Base-by-base conservation (phyloP, 106 monocot species). In the Narthecium ossifragum region DNA sequence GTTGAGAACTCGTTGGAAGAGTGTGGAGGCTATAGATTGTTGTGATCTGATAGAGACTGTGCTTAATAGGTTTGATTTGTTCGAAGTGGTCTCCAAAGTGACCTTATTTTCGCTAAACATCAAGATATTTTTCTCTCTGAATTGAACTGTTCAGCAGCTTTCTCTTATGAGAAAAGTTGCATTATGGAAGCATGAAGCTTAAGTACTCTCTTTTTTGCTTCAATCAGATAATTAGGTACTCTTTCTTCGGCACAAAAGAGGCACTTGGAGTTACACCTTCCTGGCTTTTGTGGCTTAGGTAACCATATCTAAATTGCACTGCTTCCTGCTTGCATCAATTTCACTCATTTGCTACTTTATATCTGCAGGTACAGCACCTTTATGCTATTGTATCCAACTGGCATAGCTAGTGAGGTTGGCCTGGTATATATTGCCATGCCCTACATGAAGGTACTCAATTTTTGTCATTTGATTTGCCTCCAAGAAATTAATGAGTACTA, bases 241-340 rank as follows among this genome's bases (percentile, higher is more conserved):
- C 84, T 24, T 94, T 94, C 79, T 94, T 94, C 66, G 90, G 94
- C 3, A 8, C 78, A 75, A 94, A 83, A 43, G 94, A 94, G 46
- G 65, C 72, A 39, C 65, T 94, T 71, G 83, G 94, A 46, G 80
- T 71, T 75, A 62, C 86, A 41, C 94, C 94, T 34, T 90, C 85
- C 10, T 94, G 85, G 94, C 77, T 90, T 15, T 64, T 83, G 55
- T 94, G 94, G 94, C 94, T 94, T 31, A 94, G 89, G 89, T 89
- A 58, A 67, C 29, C 46, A 30, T 41, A 23, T n/a, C 7, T 34
- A 57, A 21, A 31, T 4, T 29, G 9, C 33, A n/a, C 53, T 65
- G 23, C 23, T 46, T 60, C 22, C 26, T 23, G 41, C 33, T 17
- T 20, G 23, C 23, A 26, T 33, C 20, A 1, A 29, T 48, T 6